Conservation (phyloP, 495 filamentous ascomycete genomes). For the Amphirosellinia nigrospora region DNA sequence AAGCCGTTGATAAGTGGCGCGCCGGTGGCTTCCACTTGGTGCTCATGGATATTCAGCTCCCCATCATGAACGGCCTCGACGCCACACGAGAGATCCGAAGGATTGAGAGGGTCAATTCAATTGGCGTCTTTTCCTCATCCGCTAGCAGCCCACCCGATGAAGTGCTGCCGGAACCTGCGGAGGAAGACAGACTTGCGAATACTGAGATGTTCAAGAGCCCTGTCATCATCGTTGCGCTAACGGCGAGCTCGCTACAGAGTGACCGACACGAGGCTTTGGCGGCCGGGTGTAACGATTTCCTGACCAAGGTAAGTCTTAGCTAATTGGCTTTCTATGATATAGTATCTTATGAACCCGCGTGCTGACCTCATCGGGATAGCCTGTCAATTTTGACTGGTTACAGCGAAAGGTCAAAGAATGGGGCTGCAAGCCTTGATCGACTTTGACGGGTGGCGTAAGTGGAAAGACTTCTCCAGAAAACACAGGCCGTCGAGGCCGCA, state of each 20-base stretch:
- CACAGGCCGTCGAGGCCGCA: slow-evolving; percentile 40
- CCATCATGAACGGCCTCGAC: slow-evolving; percentile 94
- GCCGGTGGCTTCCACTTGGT: slow-evolving; percentile 96
- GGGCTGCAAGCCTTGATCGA: slow-evolving; percentile 99
- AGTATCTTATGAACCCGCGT: background rate
- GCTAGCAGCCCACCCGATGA: slow-evolving; percentile 50
- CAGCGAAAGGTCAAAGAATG: slow-evolving; percentile 98
- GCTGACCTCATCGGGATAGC: slow-evolving; percentile 56
- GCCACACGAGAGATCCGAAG: slow-evolving; percentile 96
- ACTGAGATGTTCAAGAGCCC: slow-evolving; percentile 87
- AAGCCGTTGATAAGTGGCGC: slow-evolving; percentile 92
- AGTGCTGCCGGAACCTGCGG: slow-evolving; percentile 43
- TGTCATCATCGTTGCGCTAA: slow-evolving; percentile 97
- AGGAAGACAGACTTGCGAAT: slow-evolving; percentile 73
- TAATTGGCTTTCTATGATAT: background rate
- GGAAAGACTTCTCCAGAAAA: slow-evolving; percentile 77
- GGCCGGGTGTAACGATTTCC: slow-evolving; percentile 96
- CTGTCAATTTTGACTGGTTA: slow-evolving; percentile 97
- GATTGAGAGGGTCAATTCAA: slow-evolving; percentile 85
- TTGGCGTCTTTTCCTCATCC: slow-evolving; percentile 76
- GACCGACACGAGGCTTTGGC: slow-evolving; percentile 94
- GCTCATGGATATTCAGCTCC: slow-evolving; percentile 97
- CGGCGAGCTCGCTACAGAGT: slow-evolving; percentile 89
- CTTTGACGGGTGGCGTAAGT: slow-evolving; percentile 97
- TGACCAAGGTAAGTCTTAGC: slow-evolving; percentile 80